Evolutionary conservation across 2,329 filamentous ascomycete genomes (phyloP), one percentile per base, ranked within the genome.

Genomic region (Epichloe sp.): DNA sequence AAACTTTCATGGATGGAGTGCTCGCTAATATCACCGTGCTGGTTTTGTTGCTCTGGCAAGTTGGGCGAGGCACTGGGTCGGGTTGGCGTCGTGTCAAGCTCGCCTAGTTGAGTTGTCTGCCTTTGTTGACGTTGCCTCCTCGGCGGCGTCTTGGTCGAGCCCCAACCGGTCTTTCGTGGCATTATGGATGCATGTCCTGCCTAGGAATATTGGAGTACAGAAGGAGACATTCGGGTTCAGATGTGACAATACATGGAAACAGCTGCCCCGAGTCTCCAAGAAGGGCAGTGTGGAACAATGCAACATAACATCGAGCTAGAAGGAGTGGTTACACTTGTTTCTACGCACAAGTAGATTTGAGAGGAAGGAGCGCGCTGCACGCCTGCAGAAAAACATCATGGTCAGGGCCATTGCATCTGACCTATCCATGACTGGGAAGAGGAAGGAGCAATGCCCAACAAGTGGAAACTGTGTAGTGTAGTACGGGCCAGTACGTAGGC

Each of bases 1-100:
- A 12, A 17, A 14, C 12, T 37, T 10, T 31, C 11, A 21, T 6
- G 21, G 21, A 31, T 26, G n/a, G 44, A 10, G 23, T 44, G 21
- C 14, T 23, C 6, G 8, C 34, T 38, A 26, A 26, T 8, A 8
- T 12, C 23, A 36, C 21, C 35, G 38, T 26, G 26, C 4, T 15
- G 15, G 14, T 7, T 5, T n/a, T n/a, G 19, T n/a, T 5, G 37
- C 2, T 38, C 19, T 6, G 47, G 37, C 7, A 4, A 15, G 10
- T 10, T 47, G 15, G 52, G 55, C 41, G 58, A 58, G 44, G 58
- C 55, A 7, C 58, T 47, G 44, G 59, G 56, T 10, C 52, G 61
- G n/a, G 60, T 66, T 5, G 65, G 63, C 5, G 65, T 66, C 2
- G 63, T 65, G 6, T 68, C 64, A 3, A 68, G 58, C 49, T 68